phyloP scores from a whole-genome alignment of 1,284 basidiomycete species.

The Leccinum angustisporum region DNA sequence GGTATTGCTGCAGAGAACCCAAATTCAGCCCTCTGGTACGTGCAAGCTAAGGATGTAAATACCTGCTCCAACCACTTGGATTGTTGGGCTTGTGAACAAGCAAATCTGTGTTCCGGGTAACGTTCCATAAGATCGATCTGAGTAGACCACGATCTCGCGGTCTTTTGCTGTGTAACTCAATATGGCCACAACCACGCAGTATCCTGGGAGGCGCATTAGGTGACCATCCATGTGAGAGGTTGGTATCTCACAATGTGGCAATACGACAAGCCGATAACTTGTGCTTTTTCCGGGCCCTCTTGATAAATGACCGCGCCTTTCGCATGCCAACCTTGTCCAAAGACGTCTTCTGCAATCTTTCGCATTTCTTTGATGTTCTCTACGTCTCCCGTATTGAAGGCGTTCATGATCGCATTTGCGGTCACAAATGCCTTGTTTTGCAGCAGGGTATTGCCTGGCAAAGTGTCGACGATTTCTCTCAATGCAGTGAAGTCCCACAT shows the following conservation, averaged over 20 bases:
- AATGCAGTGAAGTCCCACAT: conserved; percentile 86
- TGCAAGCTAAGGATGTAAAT: neutral
- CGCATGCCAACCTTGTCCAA: conserved; percentile 82
- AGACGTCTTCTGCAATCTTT: conserved; percentile 77
- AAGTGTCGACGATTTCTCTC: conserved; percentile 68
- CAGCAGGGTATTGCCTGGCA: conserved; percentile 81
- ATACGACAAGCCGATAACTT: conserved; percentile 74
- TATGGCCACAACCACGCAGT: conserved; percentile 84
- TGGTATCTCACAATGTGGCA: conserved; percentile 33
- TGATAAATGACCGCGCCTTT: conserved; percentile 71
- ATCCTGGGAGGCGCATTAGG: conserved; percentile 23
- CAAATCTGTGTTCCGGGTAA: conserved; percentile 96
- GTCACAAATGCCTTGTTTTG: conserved; percentile 82
- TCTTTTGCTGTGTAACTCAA: conserved; percentile 93
- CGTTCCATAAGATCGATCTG: conserved; percentile 94
- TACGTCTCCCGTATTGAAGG: conserved; percentile 61
- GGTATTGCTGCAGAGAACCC: conserved; percentile 68
- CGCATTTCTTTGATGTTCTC: conserved; percentile 62
- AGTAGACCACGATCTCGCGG: conserved; percentile 93
- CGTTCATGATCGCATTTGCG: conserved; percentile 92
- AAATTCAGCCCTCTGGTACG: conserved; percentile 5
- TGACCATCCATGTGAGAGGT: neutral
- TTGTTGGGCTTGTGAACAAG: conserved; percentile 90
- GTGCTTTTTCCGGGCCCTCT: conserved; percentile 51
- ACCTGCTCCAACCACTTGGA: conserved; percentile 93